These are phyloP conservation scores for Populus simonii DNA, from an alignment of 345 rosid genomes.

Conservation along the genomic window DNA sequence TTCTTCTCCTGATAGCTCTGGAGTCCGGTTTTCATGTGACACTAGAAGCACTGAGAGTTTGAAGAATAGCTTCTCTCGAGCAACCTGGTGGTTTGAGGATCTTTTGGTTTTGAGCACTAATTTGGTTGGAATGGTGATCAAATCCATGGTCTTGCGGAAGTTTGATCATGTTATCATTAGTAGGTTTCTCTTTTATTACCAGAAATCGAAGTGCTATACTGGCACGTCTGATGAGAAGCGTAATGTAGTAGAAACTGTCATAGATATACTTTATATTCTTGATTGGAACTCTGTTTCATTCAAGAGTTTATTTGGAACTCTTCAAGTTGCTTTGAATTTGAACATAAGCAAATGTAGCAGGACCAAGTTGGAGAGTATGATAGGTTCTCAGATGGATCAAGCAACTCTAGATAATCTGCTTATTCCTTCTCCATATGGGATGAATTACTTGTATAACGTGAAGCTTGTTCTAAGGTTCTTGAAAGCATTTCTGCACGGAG, in stretches of 20 bases:
- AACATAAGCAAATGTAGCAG: slow-evolving; percentile 46
- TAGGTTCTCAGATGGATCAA: slow-evolving; percentile 70
- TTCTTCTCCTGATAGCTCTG: slow-evolving; percentile 75
- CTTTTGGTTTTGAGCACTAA: slow-evolving; percentile 40
- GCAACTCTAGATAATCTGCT: slow-evolving; percentile 82
- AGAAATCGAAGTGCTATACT: slow-evolving; percentile 52
- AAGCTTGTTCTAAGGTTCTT: slow-evolving; percentile 62
- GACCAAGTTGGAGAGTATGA: slow-evolving; percentile 72
- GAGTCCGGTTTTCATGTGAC: slow-evolving; percentile 69
- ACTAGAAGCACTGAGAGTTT: slow-evolving; percentile 85
- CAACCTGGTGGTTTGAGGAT: slow-evolving; percentile 91
- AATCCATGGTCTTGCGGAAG: slow-evolving; percentile 54
- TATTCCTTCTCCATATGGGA: slow-evolving; percentile 64
- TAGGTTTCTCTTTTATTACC: slow-evolving; percentile 79
- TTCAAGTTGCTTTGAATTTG: slow-evolving; percentile 49
- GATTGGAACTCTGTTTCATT: slow-evolving; percentile 53
- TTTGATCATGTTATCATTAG: slow-evolving; percentile 51
- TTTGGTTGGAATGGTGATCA: slow-evolving; percentile 43
- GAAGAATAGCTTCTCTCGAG: slow-evolving; percentile 48
- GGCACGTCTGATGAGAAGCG: slow-evolving; percentile 47
- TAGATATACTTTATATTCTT: slow-evolving; percentile 52
- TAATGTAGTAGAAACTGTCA: slow-evolving; percentile 44
- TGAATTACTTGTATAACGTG: slow-evolving; percentile 60
- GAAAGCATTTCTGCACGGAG: slow-evolving; percentile 53
- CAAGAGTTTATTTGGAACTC: slow-evolving; percentile 73